phyloP scores from a whole-genome alignment of 768 basidiomycete species.

The Psilocybe subaeruginosa region DNA sequence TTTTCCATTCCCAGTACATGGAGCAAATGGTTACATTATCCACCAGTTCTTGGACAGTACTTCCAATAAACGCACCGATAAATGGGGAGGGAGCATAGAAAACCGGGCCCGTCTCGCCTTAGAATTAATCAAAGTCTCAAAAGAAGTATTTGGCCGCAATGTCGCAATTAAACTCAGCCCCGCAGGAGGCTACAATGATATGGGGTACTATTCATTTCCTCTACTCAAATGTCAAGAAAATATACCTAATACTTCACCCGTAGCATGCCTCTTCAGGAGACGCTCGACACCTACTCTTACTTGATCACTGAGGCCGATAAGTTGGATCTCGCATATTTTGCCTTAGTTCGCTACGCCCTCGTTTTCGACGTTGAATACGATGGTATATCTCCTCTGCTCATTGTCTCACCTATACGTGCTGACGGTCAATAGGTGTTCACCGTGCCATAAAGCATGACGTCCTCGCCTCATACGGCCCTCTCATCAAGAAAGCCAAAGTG shows the following conservation, averaged over 20 bases:
- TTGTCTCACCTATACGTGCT: no score
- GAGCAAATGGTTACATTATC: slow-evolving; percentile 46
- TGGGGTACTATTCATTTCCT: slow-evolving; percentile 31
- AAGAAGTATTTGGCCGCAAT: slow-evolving; percentile 44
- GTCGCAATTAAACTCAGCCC: slow-evolving; percentile 50
- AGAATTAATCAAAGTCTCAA: slow-evolving; percentile 48
- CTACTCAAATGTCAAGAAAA: neutral
- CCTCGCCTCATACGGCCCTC: slow-evolving; percentile 36
- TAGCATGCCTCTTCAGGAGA: slow-evolving; percentile 10
- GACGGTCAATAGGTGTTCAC: slow-evolving; percentile 25
- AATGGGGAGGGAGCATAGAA: slow-evolving; percentile 62
- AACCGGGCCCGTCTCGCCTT: slow-evolving; percentile 59
- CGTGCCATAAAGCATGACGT: slow-evolving; percentile 43
- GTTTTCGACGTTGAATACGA: neutral
- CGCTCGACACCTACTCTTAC: slow-evolving; percentile 8
- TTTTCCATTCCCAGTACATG: slow-evolving; percentile 34
- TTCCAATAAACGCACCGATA: slow-evolving; percentile 53
- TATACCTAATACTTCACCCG: neutral
- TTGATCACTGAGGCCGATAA: slow-evolving; percentile 10
- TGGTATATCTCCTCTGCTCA: neutral
- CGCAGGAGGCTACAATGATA: slow-evolving; percentile 46
- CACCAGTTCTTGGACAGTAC: slow-evolving; percentile 54
- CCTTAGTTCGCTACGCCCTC: slow-evolving; percentile 1
- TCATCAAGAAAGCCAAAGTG: slow-evolving; percentile 38
- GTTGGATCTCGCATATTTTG: slow-evolving; percentile 5